A percentile compares a stretch with the other conserved stretches of the same genome.
These are phyloP conservation scores for Globisporangium acanthophoron DNA, from an alignment of 352 stramenopile species.

Conservation along the genomic window DNA sequence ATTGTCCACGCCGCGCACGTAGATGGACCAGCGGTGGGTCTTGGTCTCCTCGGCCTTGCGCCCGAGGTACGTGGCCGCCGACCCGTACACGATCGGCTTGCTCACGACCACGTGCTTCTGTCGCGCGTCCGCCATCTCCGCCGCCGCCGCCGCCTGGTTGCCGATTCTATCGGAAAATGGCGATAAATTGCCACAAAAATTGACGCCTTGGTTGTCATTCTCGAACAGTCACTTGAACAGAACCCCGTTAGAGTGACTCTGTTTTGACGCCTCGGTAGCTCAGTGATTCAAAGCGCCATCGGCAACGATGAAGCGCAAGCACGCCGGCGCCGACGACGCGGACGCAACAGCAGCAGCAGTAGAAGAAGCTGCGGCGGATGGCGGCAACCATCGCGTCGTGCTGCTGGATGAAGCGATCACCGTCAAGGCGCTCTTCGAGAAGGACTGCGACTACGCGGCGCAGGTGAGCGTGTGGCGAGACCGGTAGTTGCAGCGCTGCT, in stretches of 20 bases:
- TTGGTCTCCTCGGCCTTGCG: constrained; percentile 92
- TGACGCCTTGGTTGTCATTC: not conserved
- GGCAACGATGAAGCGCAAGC: constrained; percentile 45
- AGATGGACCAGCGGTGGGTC: constrained; percentile 95
- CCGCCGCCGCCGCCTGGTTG: no score
- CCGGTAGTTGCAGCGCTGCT: not conserved
- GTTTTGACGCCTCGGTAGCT: not conserved
- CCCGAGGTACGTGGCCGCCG: constrained; percentile 90
- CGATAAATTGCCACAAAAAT: not conserved
- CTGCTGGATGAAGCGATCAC: constrained; percentile 17
- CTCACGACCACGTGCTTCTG: constrained; percentile 83
- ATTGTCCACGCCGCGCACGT: constrained; percentile 89
- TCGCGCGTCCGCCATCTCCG: constrained; percentile 56
- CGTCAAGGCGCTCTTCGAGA: constrained; percentile 16
- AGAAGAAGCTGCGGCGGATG: constrained; percentile 1
- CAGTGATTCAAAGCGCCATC: not conserved
- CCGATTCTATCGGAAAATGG: no score
- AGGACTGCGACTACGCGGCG: constrained; percentile 15
- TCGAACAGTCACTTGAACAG: not conserved
- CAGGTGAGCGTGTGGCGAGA: constrained; percentile 5
- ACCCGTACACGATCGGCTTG: constrained; percentile 95
- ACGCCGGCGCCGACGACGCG: constrained; percentile 3
- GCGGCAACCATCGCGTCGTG: constrained; percentile 1
- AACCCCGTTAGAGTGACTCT: not conserved
- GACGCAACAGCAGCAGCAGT: not conserved